Evolutionary conservation across 225 moss, liverwort and hornwort genomes (phyloP).

Genomic region (Polytrichum commune): DNA sequence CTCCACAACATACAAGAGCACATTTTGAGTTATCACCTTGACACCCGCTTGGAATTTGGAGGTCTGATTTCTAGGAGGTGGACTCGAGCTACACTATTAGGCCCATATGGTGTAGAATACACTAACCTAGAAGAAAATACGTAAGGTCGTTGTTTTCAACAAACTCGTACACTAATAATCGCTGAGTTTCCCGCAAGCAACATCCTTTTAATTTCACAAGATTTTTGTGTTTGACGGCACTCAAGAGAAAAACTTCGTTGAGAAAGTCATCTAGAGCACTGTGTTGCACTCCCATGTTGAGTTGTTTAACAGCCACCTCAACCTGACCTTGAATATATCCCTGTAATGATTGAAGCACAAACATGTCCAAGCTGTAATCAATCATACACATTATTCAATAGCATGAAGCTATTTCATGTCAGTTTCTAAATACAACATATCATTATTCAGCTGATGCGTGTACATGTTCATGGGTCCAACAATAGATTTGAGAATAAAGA

Average conservation of each 20-base stretch:
- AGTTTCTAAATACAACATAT: too few species aligned
- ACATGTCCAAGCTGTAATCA: too few species aligned
- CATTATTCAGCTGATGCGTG: too few species aligned
- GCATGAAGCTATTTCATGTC: too few species aligned
- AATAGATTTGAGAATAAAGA: too few species aligned
- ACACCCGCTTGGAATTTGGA: too few species aligned
- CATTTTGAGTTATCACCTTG: too few species aligned
- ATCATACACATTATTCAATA: too few species aligned
- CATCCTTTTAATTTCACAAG: slow-evolving; percentile 20
- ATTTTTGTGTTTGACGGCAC: background rate
- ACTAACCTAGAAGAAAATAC: background rate
- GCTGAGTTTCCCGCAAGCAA: slow-evolving; percentile 24
- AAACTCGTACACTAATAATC: slow-evolving; percentile 41
- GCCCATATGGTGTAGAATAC: background rate
- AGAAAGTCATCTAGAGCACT: slow-evolving; percentile 39
- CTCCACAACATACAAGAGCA: too few species aligned
- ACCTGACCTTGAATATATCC: slow-evolving; percentile 23
- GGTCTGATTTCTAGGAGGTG: too few species aligned
- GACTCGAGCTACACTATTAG: too few species aligned
- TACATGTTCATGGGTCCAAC: too few species aligned
- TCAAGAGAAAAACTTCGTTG: slow-evolving; percentile 26
- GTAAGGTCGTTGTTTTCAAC: slow-evolving; percentile 34
- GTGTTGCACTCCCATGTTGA: slow-evolving; percentile 37
- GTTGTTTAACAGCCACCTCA: slow-evolving; percentile 47
- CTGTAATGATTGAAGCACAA: slow-evolving; percentile 8